Evolutionary conservation across 306 rosid species (phyloP), one percentile per base, ranked within the genome.

Genomic region (Castanea crenata): DNA sequence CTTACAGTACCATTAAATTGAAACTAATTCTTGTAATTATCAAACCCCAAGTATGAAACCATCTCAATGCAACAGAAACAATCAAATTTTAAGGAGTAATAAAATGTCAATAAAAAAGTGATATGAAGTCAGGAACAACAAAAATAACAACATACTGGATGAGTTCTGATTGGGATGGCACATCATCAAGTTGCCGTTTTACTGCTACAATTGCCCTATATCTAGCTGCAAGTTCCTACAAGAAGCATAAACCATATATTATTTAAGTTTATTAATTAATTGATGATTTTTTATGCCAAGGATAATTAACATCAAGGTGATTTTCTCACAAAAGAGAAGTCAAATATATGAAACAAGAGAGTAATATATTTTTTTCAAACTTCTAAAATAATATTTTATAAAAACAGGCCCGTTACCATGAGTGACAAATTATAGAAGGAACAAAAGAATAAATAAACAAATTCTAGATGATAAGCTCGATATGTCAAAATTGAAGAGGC

Each of bases 101-200:
- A 63, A 44, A 55, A 49, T 21, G 64, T 16, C 67, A 34, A 49
- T 59, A 52, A 78, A 76, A 52, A 69, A 49, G 61, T 32, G 59
- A 71, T 72, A 15, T 38, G 23, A 69, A 62, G 25, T 19, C 51
- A 18, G 74, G 65, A 51, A 55, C 46, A 41, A 41, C 46, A 41
- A 58, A 84, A 72, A 73, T 65, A 77, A 76, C 54, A 85, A 80
- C 97, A 31, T 83, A 93, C 98, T 95, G 99, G 86, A 83, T 62
- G 55, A 95, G 80, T 88, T 95, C 99, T 32, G 94, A 85, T 76
- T 89, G 97, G 88, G 91, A 87, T 5, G 97, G 98, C 27, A 89
- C 75, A 19, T 91, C 88, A 74, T 90, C 98, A 80, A 91, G 90
- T 86, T 54, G 85, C 80, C 91, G 85, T 81, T 88, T 89, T 71